A percentile compares a stretch with the other conserved stretches of the same genome.
Evolutionary conservation across 129 eudicot genomes (phyloP).

Genomic region (Artemisia annua): DNA sequence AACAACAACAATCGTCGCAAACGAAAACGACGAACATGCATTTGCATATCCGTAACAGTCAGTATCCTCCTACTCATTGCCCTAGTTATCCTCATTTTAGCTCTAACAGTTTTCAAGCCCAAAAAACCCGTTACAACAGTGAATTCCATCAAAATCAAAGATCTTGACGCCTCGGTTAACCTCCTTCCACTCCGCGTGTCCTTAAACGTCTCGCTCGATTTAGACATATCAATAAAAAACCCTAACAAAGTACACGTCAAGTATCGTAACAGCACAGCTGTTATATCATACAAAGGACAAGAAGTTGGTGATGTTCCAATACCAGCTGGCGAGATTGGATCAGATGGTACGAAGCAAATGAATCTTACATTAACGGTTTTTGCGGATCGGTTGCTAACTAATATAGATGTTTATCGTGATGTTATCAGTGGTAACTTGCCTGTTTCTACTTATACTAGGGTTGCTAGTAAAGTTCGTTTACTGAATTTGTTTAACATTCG

Average conservation of each 20-base stretch:
- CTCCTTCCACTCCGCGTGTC: conserved; percentile 39
- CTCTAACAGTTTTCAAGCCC: conserved; percentile 71
- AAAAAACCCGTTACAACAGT: conserved; percentile 55
- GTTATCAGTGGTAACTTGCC: conserved; percentile 48
- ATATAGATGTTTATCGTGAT: conserved; percentile 45
- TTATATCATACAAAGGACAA: conserved; percentile 44
- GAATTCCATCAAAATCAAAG: conserved; percentile 38
- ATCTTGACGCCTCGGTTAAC: conserved; percentile 49
- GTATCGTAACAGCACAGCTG: conserved; percentile 46
- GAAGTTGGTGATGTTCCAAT: conserved; percentile 64
- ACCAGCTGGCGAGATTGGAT: conserved; percentile 64
- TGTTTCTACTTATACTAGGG: conserved; percentile 45
- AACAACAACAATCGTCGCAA: conserved; percentile 23
- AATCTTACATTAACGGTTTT: conserved; percentile 63
- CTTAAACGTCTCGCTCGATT: conserved; percentile 54
- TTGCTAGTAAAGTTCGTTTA: conserved; percentile 57
- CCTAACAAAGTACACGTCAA: conserved; percentile 66
- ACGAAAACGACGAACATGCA: conserved; percentile 8
- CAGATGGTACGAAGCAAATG: conserved; percentile 41
- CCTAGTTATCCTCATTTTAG: conserved; percentile 47
- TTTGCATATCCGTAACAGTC: conserved; percentile 28
- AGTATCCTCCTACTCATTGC: conserved; percentile 28
- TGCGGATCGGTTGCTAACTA: conserved; percentile 69
- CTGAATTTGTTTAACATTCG: conserved; percentile 51
- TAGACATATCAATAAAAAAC: conserved; percentile 49